These are phyloP conservation scores for Gaeumannomyces tritici DNA, from an alignment of 2,329 filamentous ascomycete genomes.

Conservation along the genomic window DNA sequence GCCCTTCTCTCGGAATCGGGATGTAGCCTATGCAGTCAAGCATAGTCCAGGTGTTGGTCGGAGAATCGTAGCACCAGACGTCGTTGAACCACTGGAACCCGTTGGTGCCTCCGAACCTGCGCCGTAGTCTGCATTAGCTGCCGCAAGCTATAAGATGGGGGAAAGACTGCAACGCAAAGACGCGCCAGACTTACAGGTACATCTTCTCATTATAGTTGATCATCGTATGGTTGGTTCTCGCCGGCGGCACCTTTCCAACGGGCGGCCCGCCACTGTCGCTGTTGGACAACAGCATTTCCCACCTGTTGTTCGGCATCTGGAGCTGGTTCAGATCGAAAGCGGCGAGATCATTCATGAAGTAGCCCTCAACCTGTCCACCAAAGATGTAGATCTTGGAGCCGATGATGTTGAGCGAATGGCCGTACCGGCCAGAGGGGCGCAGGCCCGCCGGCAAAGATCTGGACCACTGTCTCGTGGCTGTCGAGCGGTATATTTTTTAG, in stretches of 20 bases:
- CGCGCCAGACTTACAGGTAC: conserved; percentile 61
- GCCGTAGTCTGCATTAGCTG: not conserved
- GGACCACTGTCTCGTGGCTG: conserved; percentile 97
- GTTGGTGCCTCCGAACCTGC: conserved; percentile 92
- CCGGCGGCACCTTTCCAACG: conserved; percentile 65
- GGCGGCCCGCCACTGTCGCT: conserved; percentile 51
- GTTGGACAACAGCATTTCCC: conserved; percentile 84
- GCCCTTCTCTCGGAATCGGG: conserved; percentile 83
- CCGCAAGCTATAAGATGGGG: conserved; percentile 4
- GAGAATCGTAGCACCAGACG: conserved; percentile 91
- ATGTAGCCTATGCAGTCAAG: conserved; percentile 98
- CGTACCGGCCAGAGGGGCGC: conserved; percentile 83
- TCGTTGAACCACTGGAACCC: conserved; percentile 98
- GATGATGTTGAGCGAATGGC: conserved; percentile 91
- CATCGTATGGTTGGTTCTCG: conserved; percentile 89
- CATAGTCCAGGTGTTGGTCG: conserved; percentile 73
- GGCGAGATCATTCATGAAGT: conserved; percentile 94
- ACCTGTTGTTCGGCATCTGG: conserved; percentile 82
- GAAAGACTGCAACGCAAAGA: too few species aligned
- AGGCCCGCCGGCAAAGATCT: conserved; percentile 80
- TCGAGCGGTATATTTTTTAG: conserved; percentile 10
- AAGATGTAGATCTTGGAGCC: conserved; percentile 97
- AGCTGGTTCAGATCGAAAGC: conserved; percentile 94
- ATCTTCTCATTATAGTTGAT: conserved; percentile 89
- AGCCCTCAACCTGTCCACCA: conserved; percentile 92